Conservation (phyloP, 164 flowering plant genomes). For the Nymphaea thermarum region DNA sequence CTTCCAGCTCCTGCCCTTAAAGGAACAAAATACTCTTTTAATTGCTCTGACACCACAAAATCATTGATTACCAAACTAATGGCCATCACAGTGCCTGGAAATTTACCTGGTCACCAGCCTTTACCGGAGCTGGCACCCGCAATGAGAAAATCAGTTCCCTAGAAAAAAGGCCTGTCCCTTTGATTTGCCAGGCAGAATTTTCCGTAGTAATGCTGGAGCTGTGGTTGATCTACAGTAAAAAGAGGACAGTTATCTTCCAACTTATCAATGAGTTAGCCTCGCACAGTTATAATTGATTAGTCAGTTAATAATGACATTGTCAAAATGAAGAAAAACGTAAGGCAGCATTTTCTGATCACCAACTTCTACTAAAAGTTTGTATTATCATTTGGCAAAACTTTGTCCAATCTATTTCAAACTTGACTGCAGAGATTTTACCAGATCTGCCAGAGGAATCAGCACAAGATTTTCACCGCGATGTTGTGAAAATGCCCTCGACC, state of each 20-base stretch:
- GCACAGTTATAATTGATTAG: too few relatives aligned
- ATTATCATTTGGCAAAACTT: too few relatives aligned
- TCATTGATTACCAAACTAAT: too few relatives aligned
- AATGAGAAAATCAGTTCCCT: slow-evolving; percentile 70
- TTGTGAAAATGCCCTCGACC: slow-evolving; percentile 87
- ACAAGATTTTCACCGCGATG: slow-evolving; percentile 84
- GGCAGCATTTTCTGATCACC: neutral
- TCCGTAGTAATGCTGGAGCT: slow-evolving; percentile 50
- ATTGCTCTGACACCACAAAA: too few relatives aligned
- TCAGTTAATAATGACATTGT: too few relatives aligned
- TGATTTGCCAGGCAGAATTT: slow-evolving; percentile 72
- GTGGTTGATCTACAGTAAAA: slow-evolving; percentile 59
- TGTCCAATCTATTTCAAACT: too few relatives aligned
- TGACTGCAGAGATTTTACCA: slow-evolving; percentile 25
- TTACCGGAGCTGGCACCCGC: slow-evolving; percentile 55
- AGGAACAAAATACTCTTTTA: too few relatives aligned
- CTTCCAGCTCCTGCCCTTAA: too few relatives aligned
- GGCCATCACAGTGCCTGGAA: too few relatives aligned
- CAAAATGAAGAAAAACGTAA: too few relatives aligned
- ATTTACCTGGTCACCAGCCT: slow-evolving; percentile 86
- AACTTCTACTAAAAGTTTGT: neutral
- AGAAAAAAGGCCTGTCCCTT: slow-evolving; percentile 86
- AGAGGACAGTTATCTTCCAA: too few relatives aligned
- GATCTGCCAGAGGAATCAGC: slow-evolving; percentile 74
- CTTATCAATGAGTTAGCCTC: too few relatives aligned